Conservation (phyloP, 345 rosid genomes). For the Lepidium didymum region DNA sequence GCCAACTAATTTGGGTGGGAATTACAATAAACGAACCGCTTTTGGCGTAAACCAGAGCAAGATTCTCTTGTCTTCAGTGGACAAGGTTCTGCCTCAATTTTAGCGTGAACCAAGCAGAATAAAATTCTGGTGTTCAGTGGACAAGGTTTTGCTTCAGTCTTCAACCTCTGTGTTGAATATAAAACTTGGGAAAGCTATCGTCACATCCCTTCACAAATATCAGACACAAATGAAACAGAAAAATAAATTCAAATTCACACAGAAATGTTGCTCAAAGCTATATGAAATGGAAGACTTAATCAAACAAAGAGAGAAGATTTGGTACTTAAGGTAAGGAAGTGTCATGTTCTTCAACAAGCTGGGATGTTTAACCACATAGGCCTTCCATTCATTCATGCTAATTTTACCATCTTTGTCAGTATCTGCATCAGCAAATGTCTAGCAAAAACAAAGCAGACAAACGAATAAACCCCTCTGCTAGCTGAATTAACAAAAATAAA, state of each 20-base stretch:
- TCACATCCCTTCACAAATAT: conserved; percentile 50
- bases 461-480: neutral
- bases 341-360: conserved; percentile 71
- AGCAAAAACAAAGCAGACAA: conserved; percentile 11
- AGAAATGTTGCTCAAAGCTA: neutral
- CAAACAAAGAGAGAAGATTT: neutral
- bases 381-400: conserved; percentile 59
- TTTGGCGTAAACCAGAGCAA: neutral
- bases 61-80: neutral
- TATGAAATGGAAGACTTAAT: neutral
- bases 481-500: neutral
- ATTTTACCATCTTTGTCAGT: conserved; percentile 62
- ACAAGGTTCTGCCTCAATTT: conserved; percentile 22
- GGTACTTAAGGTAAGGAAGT: conserved; percentile 64
- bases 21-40: neutral
- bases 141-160: conserved; percentile 23
- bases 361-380: conserved; percentile 48
- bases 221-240: conserved; percentile 6
- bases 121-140: neutral
- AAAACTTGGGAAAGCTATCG: conserved; percentile 59
- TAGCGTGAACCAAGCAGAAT: neutral
- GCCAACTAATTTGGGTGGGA: conserved; percentile 2
- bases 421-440: conserved; percentile 83
- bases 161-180: conserved; percentile 54
- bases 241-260: neutral